Conservation (phyloP, 805 yeast genomes). For the Myxozyma geophila region DNA sequence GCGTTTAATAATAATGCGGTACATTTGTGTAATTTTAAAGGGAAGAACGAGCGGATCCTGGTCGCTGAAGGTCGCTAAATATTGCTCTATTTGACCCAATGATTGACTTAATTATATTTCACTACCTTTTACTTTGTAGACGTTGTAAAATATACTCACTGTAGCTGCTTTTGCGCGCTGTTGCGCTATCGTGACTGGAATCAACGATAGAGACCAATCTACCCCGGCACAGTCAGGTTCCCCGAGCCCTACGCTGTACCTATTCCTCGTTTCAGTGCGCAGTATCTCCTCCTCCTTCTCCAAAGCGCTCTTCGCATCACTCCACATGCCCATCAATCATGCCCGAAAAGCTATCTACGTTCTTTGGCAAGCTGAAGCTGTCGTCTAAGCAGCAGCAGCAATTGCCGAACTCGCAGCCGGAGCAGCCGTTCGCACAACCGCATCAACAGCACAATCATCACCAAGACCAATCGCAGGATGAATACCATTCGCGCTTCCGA, state of each 20-base stretch:
- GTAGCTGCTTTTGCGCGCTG: no score
- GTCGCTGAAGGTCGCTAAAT: not conserved
- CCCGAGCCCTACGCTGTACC: not conserved
- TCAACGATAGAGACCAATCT: no score
- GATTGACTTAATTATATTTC: no score
- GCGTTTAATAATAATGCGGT: not conserved
- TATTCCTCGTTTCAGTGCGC: not conserved
- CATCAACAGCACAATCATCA: not conserved
- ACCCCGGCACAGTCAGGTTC: no score
- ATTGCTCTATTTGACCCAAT: not conserved
- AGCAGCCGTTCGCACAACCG: slow-evolving; percentile 6
- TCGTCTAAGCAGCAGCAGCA: slow-evolving; percentile 11
- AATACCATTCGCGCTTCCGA: slow-evolving; percentile 8
- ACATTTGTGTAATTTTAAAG: not conserved
- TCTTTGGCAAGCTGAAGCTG: slow-evolving; percentile 17
- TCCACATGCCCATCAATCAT: not conserved
- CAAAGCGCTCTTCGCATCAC: not conserved
- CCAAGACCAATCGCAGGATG: not conserved
- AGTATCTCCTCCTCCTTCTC: no score
- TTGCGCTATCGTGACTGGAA: no score
- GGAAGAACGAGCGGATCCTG: no score
- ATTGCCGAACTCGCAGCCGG: slow-evolving; percentile 1
- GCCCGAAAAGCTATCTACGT: slow-evolving; percentile 16
- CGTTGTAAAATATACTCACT: no score
- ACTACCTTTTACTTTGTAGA: no score